Percentiles rank a stretch among this genome's conserved stretches.
phyloP scores from a whole-genome alignment of 2,329 filamentous ascomycete species.

The Cladosporium sp. region DNA sequence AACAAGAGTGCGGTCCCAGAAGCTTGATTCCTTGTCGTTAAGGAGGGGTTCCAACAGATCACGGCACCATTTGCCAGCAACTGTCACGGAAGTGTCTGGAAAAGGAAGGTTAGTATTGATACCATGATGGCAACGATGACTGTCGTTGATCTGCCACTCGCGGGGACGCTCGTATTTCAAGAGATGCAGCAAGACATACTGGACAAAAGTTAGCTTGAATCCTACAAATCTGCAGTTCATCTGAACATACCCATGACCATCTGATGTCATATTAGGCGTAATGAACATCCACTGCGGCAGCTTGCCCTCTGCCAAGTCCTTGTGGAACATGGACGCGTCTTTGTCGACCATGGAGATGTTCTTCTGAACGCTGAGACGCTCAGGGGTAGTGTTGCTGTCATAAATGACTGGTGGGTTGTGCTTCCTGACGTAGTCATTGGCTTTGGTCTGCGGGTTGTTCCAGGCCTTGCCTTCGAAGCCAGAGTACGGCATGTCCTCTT shows the following conservation, averaged over 20 bases:
- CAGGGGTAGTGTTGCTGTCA: slow-evolving; percentile 56
- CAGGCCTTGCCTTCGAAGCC: slow-evolving; percentile 64
- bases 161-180: too few relatives aligned
- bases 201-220: too few relatives aligned
- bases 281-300: slow-evolving; percentile 71
- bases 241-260: too few relatives aligned
- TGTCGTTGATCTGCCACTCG: too few relatives aligned
- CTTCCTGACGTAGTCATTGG: slow-evolving; percentile 78
- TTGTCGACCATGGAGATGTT: slow-evolving; percentile 66
- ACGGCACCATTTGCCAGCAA: slow-evolving; percentile 64
- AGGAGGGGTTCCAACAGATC: slow-evolving; percentile 68
- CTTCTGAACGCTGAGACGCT: slow-evolving; percentile 67
- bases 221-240: too few relatives aligned
- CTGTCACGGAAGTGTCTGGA: slow-evolving; percentile 67
- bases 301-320: slow-evolving; percentile 58
- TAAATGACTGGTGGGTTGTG: slow-evolving; percentile 67
- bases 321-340: slow-evolving; percentile 58
- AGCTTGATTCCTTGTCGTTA: slow-evolving; percentile 53
- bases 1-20: slow-evolving; percentile 72
- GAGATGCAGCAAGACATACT: too few relatives aligned
- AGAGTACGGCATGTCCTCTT: slow-evolving; percentile 72
- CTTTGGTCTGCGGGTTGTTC: slow-evolving; percentile 60
- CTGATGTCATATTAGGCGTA: slow-evolving; percentile 66
- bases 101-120: too few relatives aligned
- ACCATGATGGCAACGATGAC: too few relatives aligned